Base-by-base conservation (phyloP, 371 early-diverging fungal genomes). In the Saksenaea vasiformis region DNA sequence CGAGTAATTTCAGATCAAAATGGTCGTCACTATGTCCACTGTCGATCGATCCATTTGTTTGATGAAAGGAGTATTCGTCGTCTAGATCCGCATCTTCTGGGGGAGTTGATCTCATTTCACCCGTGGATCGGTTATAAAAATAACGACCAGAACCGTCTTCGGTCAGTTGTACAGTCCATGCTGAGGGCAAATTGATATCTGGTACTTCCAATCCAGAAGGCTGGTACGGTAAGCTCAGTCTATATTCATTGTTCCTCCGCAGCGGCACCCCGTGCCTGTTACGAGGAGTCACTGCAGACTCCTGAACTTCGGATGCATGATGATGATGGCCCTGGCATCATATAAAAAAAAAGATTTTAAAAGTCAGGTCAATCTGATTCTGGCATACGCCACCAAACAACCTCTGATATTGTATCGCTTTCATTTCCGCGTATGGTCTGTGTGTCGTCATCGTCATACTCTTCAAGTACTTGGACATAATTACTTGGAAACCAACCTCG, bases 401-500 rank as follows among this genome's bases (percentile, higher is more conserved):
- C 53, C 37, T 54, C 53, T 22, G 9, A 38, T 10, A 43, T 26
- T 22, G 56, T 56, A 22, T 53, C 47, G 38, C 63, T 15, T 31
- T 41, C 43, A 26, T 36, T 55, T 47, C 51, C 51, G 51, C 60
- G 47, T 59, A 59, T 51, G 11, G 64, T 37, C 35, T 31, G 26
- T 41, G 53, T 31, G 41, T 63, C 63, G 22, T 63, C 61, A 3
- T 65, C 28, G n/a, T 73, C 64, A 66, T 70, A 76, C 17, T 80
- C 72, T 27, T 84, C 78, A 43, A 83, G 62, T 35, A 74, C 66
- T 66, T 85, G 75, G 11, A 95, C 92, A 71, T 87, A 94, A 67
- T 92, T 91, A 47, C 91, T 89, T 3, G 95, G 96, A 74, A 95
- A 95, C 95, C 95, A 95, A 15, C 95, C 95, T 51, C 87, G 82